phyloP scores from a whole-genome alignment of 2,329 filamentous ascomycete species.

The Aspergillus quadricinctus region DNA sequence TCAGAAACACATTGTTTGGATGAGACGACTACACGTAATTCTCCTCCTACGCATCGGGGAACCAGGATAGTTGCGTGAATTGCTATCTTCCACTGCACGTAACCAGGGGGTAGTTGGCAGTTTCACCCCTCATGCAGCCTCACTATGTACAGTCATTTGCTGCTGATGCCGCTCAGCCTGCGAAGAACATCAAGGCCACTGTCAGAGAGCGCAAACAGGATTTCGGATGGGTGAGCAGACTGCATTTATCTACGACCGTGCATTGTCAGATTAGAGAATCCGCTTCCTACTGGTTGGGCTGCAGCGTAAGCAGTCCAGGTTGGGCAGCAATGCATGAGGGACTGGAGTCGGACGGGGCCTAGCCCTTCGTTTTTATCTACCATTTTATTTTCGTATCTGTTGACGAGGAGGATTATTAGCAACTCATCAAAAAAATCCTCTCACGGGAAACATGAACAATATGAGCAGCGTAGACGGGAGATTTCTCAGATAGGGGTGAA shows the following conservation, averaged over 20 bases:
- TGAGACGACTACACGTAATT: slow-evolving; percentile 15
- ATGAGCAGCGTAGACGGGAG: slow-evolving; percentile 11
- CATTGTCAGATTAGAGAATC: neutral
- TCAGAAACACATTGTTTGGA: slow-evolving; percentile 11
- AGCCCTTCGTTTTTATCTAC: neutral
- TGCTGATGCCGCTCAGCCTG: neutral
- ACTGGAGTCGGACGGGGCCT: neutral
- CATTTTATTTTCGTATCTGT: neutral
- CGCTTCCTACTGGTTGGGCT: neutral
- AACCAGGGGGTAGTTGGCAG: slow-evolving; percentile 1
- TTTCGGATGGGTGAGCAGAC: neutral
- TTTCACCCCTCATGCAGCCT: neutral
- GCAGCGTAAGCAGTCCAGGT: slow-evolving; percentile 17
- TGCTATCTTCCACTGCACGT: neutral
- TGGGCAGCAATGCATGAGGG: slow-evolving; percentile 31
- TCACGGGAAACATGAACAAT: slow-evolving; percentile 2
- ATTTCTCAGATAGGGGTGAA: slow-evolving; percentile 31
- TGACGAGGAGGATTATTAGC: neutral
- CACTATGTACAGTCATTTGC: neutral
- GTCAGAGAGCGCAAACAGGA: neutral
- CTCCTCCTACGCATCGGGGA: slow-evolving; percentile 9
- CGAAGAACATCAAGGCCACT: neutral
- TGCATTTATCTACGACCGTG: neutral
- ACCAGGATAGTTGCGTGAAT: slow-evolving; percentile 3
- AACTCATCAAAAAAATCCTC: slow-evolving; percentile 13